A percentile compares a stretch with the other conserved stretches of the same genome.
Conservation (phyloP, 202 grass and related monocot genomes). For the Panicum hallii region DNA sequence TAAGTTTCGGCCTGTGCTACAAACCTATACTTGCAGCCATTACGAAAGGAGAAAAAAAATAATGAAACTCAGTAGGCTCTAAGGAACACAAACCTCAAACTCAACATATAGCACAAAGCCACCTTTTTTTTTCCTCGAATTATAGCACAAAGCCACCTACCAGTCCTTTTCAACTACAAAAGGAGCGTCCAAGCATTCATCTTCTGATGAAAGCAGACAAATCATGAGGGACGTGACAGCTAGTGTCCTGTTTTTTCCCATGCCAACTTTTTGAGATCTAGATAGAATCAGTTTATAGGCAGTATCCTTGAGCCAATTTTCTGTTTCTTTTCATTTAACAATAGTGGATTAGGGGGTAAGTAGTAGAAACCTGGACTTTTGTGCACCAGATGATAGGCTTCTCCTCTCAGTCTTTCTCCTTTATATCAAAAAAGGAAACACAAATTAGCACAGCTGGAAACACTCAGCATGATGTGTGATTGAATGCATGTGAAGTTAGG, state of each 20-base stretch:
- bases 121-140: neutral
- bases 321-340: neutral
- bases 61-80: neutral
- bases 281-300: conserved; percentile 21
- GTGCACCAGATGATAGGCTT: neutral
- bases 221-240: neutral
- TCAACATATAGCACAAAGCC: neutral
- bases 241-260: neutral
- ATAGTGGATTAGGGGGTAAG: neutral
- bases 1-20: neutral
- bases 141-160: neutral
- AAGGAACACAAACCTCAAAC: neutral
- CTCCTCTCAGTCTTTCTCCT: neutral
- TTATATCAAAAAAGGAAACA: neutral
- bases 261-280: neutral
- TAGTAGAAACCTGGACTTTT: neutral
- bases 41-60: neutral
- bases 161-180: neutral
- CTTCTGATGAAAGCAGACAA: neutral
- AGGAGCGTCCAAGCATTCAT: neutral
- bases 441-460: conserved; percentile 15
- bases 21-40: neutral
- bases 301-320: conserved; percentile 9
- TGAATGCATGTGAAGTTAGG: conserved; percentile 9
- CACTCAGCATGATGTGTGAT: conserved; percentile 17